A percentile compares a stretch with the other conserved stretches of the same genome.
These are phyloP conservation scores for Mucuna pruriens DNA, from an alignment of 306 rosid genomes.

Conservation along the genomic window DNA sequence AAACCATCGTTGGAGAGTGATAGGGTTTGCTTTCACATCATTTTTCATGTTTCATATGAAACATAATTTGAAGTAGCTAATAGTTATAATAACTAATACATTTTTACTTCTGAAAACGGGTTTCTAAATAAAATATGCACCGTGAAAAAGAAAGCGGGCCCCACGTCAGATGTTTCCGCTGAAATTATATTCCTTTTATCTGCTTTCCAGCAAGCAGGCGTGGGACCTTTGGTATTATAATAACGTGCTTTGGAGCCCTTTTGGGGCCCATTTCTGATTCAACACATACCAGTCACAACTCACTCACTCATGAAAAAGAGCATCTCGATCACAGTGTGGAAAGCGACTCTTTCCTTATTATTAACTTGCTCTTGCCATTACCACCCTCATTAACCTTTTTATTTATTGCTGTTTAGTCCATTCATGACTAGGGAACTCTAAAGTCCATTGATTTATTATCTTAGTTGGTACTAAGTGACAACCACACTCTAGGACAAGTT, in stretches of 20 bases:
- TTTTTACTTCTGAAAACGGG: too few relatives aligned
- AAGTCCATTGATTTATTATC: neutral
- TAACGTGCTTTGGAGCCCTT: neutral
- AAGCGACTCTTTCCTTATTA: slow-evolving; percentile 11
- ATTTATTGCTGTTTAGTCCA: slow-evolving; percentile 18
- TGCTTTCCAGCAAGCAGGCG: slow-evolving; percentile 58
- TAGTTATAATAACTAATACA: too few relatives aligned
- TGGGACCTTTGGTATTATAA: slow-evolving; percentile 37
- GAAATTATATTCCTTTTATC: slow-evolving; percentile 41
- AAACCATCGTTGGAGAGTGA: too few relatives aligned
- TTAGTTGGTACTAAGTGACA: neutral
- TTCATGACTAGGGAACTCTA: neutral
- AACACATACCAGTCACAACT: slow-evolving; percentile 34
- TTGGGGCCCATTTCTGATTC: slow-evolving; percentile 54
- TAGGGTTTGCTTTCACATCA: too few relatives aligned
- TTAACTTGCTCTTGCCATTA: slow-evolving; percentile 2
- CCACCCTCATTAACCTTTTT: neutral
- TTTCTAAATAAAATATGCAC: too few relatives aligned
- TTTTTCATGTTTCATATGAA: too few relatives aligned
- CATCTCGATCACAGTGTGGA: slow-evolving; percentile 26
- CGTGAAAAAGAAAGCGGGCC: neutral
- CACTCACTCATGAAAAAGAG: slow-evolving; percentile 11
- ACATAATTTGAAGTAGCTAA: too few relatives aligned
- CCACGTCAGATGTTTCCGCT: slow-evolving; percentile 31
- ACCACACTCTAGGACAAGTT: slow-evolving; percentile 22